These are phyloP conservation scores for Achlya hypogyna DNA, from an alignment of 352 stramenopile species.

Conservation along the genomic window DNA sequence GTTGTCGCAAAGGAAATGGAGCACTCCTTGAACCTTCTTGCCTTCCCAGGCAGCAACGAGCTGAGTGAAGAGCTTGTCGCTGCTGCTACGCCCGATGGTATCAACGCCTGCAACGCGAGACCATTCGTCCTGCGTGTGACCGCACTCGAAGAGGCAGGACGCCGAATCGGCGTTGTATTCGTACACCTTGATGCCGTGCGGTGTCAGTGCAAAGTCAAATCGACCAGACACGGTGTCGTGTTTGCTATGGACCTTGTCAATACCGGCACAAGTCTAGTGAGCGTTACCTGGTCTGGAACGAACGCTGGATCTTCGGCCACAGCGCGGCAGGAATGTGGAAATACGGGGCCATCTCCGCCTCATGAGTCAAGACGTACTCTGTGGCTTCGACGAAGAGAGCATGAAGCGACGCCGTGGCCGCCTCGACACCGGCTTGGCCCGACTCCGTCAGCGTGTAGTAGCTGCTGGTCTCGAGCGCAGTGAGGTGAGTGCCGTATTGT, in stretches of 20 bases:
- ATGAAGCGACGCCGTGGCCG: constrained; percentile 2
- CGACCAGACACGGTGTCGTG: constrained; percentile 16
- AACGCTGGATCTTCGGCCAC: constrained; percentile 12
- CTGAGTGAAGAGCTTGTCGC: constrained; percentile 7
- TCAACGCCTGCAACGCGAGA: constrained; percentile 1
- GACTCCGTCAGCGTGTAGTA: constrained; percentile 19
- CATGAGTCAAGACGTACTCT: constrained; percentile 7
- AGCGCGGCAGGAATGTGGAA: constrained; percentile 15
- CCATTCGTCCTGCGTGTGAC: constrained; percentile 16
- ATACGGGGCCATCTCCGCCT: not conserved
- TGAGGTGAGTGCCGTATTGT: constrained; percentile 12
- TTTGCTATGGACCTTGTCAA: constrained; percentile 4
- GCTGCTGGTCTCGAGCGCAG: not conserved
- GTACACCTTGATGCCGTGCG: constrained; percentile 19
- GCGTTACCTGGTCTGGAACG: not conserved
- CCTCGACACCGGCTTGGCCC: constrained; percentile 18
- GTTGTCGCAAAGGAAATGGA: constrained; percentile 17
- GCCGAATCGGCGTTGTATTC: constrained; percentile 20
- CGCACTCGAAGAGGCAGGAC: constrained; percentile 19
- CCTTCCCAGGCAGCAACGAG: constrained; percentile 6
- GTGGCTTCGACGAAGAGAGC: constrained; percentile 15
- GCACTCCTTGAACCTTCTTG: constrained; percentile 15
- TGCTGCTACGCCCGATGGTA: constrained; percentile 10
- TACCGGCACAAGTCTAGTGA: not conserved
- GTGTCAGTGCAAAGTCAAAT: constrained; percentile 20